Conservation (phyloP, 2,329 filamentous ascomycete species). For the Pseudogymnoascus sp. region DNA sequence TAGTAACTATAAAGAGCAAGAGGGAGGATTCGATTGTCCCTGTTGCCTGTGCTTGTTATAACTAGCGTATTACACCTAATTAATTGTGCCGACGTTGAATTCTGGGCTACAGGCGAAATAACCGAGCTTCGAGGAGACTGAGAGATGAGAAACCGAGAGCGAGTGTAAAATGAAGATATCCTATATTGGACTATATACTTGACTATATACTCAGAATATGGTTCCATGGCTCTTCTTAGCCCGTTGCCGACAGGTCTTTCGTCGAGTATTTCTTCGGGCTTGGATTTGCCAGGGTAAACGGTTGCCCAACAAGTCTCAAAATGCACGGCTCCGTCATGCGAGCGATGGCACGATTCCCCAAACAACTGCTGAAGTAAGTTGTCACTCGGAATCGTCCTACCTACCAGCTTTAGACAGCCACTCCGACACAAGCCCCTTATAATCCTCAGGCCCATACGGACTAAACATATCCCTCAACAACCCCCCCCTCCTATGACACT, state of each 20-base stretch:
- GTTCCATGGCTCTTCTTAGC: background rate
- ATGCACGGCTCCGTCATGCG: background rate
- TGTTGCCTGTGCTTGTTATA: background rate
- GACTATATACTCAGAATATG: background rate
- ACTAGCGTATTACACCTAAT: background rate
- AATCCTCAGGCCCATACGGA: slow-evolving; percentile 39
- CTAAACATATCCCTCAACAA: slow-evolving; percentile 33
- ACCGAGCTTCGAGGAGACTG: background rate
- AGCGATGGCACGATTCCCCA: too few species aligned
- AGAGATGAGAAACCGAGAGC: background rate
- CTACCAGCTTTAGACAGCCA: slow-evolving; percentile 24
- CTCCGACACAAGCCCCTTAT: slow-evolving; percentile 35
- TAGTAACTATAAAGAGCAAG: background rate
- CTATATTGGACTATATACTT: too few species aligned
- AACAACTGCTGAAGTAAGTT: background rate
- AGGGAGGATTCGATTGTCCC: background rate
- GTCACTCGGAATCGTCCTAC: background rate
- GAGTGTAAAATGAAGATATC: background rate
- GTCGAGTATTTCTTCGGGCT: too few species aligned
- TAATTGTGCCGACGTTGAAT: background rate
- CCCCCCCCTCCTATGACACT: slow-evolving; percentile 44
- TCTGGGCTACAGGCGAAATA: background rate
- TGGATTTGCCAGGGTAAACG: background rate
- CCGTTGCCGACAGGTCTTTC: background rate
- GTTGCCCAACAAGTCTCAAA: background rate